A percentile compares a stretch with the other conserved stretches of the same genome.
Conservation (phyloP, 306 rosid species). For the Elaeagnus macrophylla region DNA sequence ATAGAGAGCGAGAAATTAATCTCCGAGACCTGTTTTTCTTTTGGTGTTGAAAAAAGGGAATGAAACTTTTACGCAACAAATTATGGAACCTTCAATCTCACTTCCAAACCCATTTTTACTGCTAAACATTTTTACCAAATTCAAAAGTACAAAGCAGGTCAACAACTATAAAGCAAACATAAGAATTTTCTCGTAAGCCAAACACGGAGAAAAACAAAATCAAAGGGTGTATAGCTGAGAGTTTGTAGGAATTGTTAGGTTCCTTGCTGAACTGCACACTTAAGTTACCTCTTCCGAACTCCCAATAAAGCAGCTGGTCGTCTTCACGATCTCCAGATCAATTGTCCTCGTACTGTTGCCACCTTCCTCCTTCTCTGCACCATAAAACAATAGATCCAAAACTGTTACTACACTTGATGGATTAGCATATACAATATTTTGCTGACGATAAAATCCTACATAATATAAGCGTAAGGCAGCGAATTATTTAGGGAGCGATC, state of each 20-base stretch:
- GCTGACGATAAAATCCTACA: too few relatives aligned
- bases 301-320: conserved; percentile 56
- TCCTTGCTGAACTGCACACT: conserved; percentile 72
- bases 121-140: not conserved
- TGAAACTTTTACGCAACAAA: not conserved
- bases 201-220: not conserved
- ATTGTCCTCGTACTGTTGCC: conserved; percentile 66
- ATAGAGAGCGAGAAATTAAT: too few relatives aligned
- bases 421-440: too few relatives aligned
- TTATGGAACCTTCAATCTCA: too few relatives aligned
- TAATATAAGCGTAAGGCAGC: too few relatives aligned
- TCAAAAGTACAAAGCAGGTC: not conserved
- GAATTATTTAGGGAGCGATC: too few relatives aligned
- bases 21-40: too few relatives aligned
- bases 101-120: too few relatives aligned
- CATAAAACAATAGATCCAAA: too few relatives aligned
- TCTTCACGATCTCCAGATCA: conserved; percentile 82
- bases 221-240: conserved; percentile 41
- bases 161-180: too few relatives aligned
- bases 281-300: conserved; percentile 69
- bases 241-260: conserved; percentile 59
- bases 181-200: not conserved
- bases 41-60: too few relatives aligned
- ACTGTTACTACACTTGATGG: too few relatives aligned
- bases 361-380: conserved; percentile 14